phyloP scores from a whole-genome alignment of 441 rosid genomes.

The Iberis amara region DNA sequence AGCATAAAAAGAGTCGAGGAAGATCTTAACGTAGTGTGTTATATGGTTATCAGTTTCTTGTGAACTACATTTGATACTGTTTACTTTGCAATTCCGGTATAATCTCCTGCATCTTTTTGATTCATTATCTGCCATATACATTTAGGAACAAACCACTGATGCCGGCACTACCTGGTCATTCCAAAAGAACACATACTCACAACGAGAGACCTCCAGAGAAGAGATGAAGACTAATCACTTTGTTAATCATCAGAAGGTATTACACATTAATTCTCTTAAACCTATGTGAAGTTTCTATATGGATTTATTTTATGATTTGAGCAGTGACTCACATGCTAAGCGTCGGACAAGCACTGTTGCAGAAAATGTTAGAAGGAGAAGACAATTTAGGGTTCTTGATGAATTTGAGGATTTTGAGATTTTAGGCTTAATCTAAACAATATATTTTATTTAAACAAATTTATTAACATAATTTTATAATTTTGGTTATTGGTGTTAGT shows the following conservation, averaged over 20 bases:
- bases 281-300: not conserved
- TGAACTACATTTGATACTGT: not conserved
- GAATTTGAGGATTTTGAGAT: too few relatives aligned
- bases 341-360: slow-evolving; percentile 52
- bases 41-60: not conserved
- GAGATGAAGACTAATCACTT: slow-evolving; percentile 63
- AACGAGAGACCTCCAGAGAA: slow-evolving; percentile 54
- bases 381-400: too few relatives aligned
- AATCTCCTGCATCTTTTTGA: not conserved
- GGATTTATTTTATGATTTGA: slow-evolving; percentile 16
- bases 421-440: too few relatives aligned
- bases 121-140: not conserved
- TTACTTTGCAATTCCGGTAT: not conserved
- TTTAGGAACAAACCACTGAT: slow-evolving; percentile 4
- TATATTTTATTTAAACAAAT: too few relatives aligned
- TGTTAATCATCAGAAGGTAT: slow-evolving; percentile 35
- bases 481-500: too few relatives aligned
- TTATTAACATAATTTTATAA: too few relatives aligned
- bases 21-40: not conserved
- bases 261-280: too few relatives aligned
- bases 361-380: too few relatives aligned
- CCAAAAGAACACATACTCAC: slow-evolving; percentile 73
- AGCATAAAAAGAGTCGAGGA: not conserved
- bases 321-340: slow-evolving; percentile 69
- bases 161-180: slow-evolving; percentile 83